A percentile compares a stretch with the other conserved stretches of the same genome.
These are phyloP conservation scores for Metschnikowia lunata DNA, from an alignment of 805 yeast genomes.

Conservation along the genomic window DNA sequence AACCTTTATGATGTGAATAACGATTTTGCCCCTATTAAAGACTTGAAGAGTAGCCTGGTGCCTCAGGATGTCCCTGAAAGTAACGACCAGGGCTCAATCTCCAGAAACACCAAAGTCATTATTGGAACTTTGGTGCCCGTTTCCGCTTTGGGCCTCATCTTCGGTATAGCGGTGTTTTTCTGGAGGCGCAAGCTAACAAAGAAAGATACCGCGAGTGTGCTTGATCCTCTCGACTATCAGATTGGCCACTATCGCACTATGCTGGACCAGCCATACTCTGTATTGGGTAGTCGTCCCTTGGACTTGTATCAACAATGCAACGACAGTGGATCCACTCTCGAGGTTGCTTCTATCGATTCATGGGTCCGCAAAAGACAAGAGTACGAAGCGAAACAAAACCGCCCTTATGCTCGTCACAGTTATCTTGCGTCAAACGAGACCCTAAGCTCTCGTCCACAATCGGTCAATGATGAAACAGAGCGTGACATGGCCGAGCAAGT, in stretches of 20 bases:
- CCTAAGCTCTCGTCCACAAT: constrained; percentile 5
- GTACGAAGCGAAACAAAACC: constrained; percentile 28
- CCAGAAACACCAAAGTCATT: constrained; percentile 24
- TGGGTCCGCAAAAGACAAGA: constrained; percentile 51
- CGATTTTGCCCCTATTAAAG: constrained; percentile 29
- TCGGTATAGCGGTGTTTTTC: constrained; percentile 1
- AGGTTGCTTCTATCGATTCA: constrained; percentile 46
- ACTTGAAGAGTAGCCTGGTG: constrained; percentile 20
- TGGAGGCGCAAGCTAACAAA: constrained; percentile 8
- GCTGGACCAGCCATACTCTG: constrained; percentile 14
- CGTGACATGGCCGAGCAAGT: not conserved
- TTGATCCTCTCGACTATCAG: constrained; percentile 14
- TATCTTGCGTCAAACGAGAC: constrained; percentile 31
- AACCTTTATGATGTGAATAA: constrained; percentile 38
- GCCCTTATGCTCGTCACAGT: constrained; percentile 17
- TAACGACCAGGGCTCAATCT: constrained; percentile 18
- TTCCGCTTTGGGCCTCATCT: constrained; percentile 16
- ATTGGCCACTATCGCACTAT: constrained; percentile 16
- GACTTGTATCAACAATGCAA: constrained; percentile 14
- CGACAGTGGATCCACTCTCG: constrained; percentile 38
- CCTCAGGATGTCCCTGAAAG: constrained; percentile 9
- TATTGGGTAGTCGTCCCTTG: constrained; percentile 11
- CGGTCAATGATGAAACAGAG: constrained; percentile 1
- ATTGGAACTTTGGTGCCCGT: constrained; percentile 38
- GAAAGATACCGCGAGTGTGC: constrained; percentile 4